phyloP scores from a whole-genome alignment of 495 filamentous ascomycete genomes.

The Hypoxylon fragiforme region DNA sequence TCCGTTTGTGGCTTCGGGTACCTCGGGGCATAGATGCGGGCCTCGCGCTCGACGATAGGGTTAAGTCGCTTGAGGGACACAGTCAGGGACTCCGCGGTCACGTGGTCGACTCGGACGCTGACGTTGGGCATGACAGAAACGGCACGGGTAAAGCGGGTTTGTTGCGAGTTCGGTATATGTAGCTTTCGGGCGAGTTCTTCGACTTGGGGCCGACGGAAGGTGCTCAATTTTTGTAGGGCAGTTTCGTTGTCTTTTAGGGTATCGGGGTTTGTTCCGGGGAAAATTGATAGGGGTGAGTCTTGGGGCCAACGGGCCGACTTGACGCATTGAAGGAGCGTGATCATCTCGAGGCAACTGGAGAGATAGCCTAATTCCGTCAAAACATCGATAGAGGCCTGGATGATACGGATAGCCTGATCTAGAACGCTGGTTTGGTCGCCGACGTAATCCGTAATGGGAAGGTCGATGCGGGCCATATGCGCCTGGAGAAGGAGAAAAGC shows the following conservation, averaged over 20 bases:
- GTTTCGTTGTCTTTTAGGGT: slow-evolving; percentile 40
- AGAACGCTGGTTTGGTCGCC: slow-evolving; percentile 84
- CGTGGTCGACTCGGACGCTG: slow-evolving; percentile 60
- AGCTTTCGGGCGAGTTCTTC: slow-evolving; percentile 48
- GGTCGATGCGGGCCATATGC: slow-evolving; percentile 86
- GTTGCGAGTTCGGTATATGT: slow-evolving; percentile 36
- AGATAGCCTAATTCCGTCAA: slow-evolving; percentile 87
- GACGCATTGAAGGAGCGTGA: slow-evolving; percentile 84
- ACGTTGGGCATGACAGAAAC: slow-evolving; percentile 67
- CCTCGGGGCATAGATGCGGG: slow-evolving; percentile 76
- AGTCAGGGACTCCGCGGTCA: slow-evolving; percentile 63
- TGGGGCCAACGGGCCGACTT: slow-evolving; percentile 91
- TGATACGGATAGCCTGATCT: slow-evolving; percentile 95
- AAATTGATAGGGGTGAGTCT: slow-evolving; percentile 75
- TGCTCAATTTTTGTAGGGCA: slow-evolving; percentile 39
- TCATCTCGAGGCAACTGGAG: slow-evolving; percentile 72
- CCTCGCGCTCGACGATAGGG: slow-evolving; percentile 60
- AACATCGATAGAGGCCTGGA: slow-evolving; percentile 88
- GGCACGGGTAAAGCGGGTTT: slow-evolving; percentile 58
- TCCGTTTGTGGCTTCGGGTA: slow-evolving; percentile 96
- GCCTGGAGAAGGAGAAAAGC: slow-evolving; percentile 93
- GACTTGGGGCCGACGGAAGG: slow-evolving; percentile 45
- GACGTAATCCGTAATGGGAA: slow-evolving; percentile 96
- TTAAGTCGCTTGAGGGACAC: slow-evolving; percentile 71
- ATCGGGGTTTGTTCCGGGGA: slow-evolving; percentile 70